phyloP scores from a whole-genome alignment of 768 basidiomycete genomes.

The Calocybe gangraenosa region DNA sequence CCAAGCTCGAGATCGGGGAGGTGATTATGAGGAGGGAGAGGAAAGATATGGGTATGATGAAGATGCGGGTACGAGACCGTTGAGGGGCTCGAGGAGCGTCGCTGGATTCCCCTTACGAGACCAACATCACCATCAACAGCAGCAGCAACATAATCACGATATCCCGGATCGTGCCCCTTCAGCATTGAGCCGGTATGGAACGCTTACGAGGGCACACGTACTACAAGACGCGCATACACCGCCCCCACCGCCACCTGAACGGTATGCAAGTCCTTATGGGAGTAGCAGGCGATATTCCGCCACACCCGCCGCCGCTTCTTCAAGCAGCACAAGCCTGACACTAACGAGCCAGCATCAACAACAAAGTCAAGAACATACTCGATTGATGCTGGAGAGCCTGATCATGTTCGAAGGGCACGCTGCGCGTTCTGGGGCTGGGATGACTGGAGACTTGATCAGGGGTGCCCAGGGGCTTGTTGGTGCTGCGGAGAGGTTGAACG shows the following conservation, averaged over 20 bases:
- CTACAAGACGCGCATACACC: background rate
- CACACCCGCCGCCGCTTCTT: background rate
- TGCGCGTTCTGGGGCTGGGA: conserved; percentile 37
- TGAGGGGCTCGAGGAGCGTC: conserved; percentile 9
- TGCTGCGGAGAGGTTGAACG: conserved; percentile 65
- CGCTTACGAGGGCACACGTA: conserved; percentile 10
- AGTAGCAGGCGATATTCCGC: conserved; percentile 9
- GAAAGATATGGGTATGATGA: no score
- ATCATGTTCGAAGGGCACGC: conserved; percentile 67
- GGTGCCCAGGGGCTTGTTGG: conserved; percentile 62
- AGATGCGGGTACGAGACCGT: background rate
- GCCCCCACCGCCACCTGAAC: conserved; percentile 2
- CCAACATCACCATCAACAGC: background rate
- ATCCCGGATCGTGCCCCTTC: conserved; percentile 17
- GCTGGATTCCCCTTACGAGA: conserved; percentile 8
- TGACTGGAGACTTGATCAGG: conserved; percentile 49
- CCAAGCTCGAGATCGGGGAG: no score
- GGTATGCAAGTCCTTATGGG: conserved; percentile 26
- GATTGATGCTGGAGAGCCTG: conserved; percentile 68
- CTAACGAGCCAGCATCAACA: conserved; percentile 15
- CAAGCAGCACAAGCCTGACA: background rate
- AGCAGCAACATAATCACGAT: no score
- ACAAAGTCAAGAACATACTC: conserved; percentile 51
- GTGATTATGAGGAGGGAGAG: no score
- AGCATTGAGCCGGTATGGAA: conserved; percentile 16